Evolutionary conservation across 2,329 filamentous ascomycete species (phyloP).

Genomic region (Sarocladium oryzae): DNA sequence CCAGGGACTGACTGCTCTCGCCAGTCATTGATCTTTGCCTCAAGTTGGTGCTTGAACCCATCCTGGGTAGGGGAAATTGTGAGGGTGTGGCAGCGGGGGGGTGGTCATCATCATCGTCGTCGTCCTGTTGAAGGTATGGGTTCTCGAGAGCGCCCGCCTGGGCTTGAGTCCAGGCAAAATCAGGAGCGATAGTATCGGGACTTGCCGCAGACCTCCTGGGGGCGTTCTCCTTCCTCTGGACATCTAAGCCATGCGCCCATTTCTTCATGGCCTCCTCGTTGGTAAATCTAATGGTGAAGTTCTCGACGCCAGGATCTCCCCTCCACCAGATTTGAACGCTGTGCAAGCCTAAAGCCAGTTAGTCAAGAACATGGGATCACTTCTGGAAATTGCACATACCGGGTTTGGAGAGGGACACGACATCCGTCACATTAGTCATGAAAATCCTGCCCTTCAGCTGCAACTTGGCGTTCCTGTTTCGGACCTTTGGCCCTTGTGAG

Average conservation of each 20-base stretch:
- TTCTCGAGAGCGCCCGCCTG: constrained; percentile 67
- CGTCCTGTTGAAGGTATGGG: constrained; percentile 64
- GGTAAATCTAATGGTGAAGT: constrained; percentile 88
- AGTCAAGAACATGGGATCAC: too few species aligned
- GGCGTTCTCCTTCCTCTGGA: constrained; percentile 60
- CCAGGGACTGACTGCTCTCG: constrained; percentile 57
- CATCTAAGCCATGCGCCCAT: constrained; percentile 76
- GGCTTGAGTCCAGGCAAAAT: constrained; percentile 74
- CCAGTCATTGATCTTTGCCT: constrained; percentile 70
- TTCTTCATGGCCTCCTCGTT: constrained; percentile 92
- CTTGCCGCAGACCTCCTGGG: constrained; percentile 36
- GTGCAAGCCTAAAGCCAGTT: constrained; percentile 61
- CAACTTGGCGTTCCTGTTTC: constrained; percentile 68
- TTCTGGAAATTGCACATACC: constrained; percentile 47
- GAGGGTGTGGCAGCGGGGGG: constrained; percentile 26
- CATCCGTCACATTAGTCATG: constrained; percentile 97
- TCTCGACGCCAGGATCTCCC: constrained; percentile 89
- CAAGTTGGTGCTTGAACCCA: constrained; percentile 65
- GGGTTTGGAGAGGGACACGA: constrained; percentile 80
- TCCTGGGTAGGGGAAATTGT: constrained; percentile 29
- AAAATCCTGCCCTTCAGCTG: constrained; percentile 97
- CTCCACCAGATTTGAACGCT: constrained; percentile 99
- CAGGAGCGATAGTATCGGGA: constrained; percentile 51
- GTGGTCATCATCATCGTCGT: constrained; percentile 55
- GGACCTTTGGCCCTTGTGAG: constrained; percentile 48